These are phyloP conservation scores for Astathelohania contejeani DNA, from an alignment of 371 early-diverging fungal genomes.

Conservation along the genomic window DNA sequence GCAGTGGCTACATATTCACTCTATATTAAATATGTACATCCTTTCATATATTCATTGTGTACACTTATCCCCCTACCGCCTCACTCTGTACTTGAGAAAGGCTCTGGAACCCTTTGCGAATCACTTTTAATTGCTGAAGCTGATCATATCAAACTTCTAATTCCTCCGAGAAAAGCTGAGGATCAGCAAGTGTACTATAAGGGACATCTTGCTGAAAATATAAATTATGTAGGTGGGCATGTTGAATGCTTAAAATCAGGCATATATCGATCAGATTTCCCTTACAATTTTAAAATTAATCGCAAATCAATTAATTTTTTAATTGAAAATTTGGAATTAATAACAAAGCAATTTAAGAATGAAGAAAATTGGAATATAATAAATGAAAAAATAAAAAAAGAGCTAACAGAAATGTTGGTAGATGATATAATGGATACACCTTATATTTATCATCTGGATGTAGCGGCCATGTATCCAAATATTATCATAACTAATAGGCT, in stretches of 20 bases:
- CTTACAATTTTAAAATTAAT: conserved; percentile 64
- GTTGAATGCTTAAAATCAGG: conserved; percentile 95
- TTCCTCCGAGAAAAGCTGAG: conserved; percentile 82
- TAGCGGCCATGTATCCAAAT: conserved; percentile 98
- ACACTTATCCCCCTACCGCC: conserved; percentile 91
- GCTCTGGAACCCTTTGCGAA: conserved; percentile 94
- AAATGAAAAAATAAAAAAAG: conserved; percentile 14
- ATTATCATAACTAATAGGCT: conserved; percentile 95
- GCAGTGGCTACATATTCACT: conserved; percentile 96
- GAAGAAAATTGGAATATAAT: conserved; percentile 21
- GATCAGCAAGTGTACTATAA: conserved; percentile 61
- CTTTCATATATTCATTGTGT: conserved; percentile 93
- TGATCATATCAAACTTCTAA: conserved; percentile 54
- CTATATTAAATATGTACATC: conserved; percentile 96
- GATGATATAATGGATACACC: conserved; percentile 53
- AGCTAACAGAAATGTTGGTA: conserved; percentile 6
- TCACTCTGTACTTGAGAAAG: conserved; percentile 83
- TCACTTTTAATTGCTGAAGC: conserved; percentile 84
- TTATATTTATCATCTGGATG: conserved; percentile 92
- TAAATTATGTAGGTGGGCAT: conserved; percentile 96
- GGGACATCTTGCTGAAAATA: conserved; percentile 73
- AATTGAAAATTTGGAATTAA: conserved; percentile 64
- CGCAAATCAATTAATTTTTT: conserved; percentile 56
- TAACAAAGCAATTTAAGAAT: conserved; percentile 19
- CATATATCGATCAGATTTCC: conserved; percentile 85